Conservation (phyloP, 2,329 filamentous ascomycete species). For the Paecilomyces dactylethromorphus region DNA sequence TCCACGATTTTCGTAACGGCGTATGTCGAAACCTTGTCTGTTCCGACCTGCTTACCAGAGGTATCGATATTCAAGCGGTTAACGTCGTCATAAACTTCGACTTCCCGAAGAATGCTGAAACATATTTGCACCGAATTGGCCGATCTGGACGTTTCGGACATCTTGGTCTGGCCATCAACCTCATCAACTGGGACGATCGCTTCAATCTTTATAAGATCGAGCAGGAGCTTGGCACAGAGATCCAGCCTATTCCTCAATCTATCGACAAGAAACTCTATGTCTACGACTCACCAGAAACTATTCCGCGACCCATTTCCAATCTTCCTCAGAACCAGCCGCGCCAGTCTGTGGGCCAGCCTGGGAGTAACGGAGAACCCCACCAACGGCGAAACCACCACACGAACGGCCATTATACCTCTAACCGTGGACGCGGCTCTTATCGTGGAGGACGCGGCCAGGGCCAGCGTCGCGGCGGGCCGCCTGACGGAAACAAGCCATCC, state of each 20-base stretch:
- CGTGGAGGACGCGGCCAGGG: slow-evolving; percentile 39
- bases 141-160: slow-evolving; percentile 96
- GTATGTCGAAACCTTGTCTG: slow-evolving; percentile 97
- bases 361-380: slow-evolving; percentile 22
- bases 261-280: slow-evolving; percentile 99
- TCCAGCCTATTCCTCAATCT: slow-evolving; percentile 85
- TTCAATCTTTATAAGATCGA: slow-evolving; percentile 99
- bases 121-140: slow-evolving; percentile 96
- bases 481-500: slow-evolving; percentile 22
- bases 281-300: slow-evolving; percentile 91
- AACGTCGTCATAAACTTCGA: slow-evolving; percentile 99
- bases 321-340: slow-evolving; percentile 28
- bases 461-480: slow-evolving; percentile 31
- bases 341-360: slow-evolving; percentile 13
- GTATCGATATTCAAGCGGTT: slow-evolving; percentile 98
- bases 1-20: slow-evolving; percentile 98
- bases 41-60: slow-evolving; percentile 92
- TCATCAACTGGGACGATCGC: slow-evolving; percentile 99
- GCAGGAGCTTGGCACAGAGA: slow-evolving; percentile 93
- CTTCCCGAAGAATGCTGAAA: slow-evolving; percentile 98
- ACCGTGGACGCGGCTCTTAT: slow-evolving; percentile 34
- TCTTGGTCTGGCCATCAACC: slow-evolving; percentile 92
- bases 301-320: slow-evolving; percentile 72
- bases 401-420: slow-evolving; percentile 30
- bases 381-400: slow-evolving; percentile 28